These are phyloP conservation scores for Juglanconis oblonga DNA, from an alignment of 2,329 filamentous ascomycete genomes.

Conservation along the genomic window DNA sequence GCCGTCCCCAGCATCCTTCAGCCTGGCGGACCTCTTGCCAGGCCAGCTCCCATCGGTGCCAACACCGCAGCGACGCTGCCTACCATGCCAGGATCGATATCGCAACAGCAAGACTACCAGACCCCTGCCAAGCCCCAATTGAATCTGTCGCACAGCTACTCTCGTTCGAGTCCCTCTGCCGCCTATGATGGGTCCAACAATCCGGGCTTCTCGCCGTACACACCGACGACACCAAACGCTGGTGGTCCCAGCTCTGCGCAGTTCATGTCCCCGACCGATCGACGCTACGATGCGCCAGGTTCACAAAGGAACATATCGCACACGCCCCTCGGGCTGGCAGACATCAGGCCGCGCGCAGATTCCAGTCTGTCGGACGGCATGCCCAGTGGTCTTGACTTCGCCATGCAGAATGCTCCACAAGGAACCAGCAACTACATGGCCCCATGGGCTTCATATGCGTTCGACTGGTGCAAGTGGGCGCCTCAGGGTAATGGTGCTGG, in stretches of 20 bases:
- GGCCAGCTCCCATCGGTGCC: constrained; percentile 32
- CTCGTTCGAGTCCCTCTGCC: constrained; percentile 75
- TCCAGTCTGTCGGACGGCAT: constrained; percentile 73
- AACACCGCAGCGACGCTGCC: constrained; percentile 45
- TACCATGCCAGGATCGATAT: constrained; percentile 42
- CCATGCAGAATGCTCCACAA: constrained; percentile 61
- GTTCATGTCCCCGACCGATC: constrained; percentile 58
- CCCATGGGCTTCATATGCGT: constrained; percentile 93
- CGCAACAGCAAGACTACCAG: constrained; percentile 55
- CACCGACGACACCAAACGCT: constrained; percentile 63
- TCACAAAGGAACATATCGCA: constrained; percentile 68
- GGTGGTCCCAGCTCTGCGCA: constrained; percentile 52
- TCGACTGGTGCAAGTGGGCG: constrained; percentile 99
- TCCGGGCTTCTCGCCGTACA: constrained; percentile 52
- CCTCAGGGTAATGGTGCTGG: constrained; percentile 77
- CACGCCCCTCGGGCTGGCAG: constrained; percentile 84
- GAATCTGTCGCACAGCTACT: constrained; percentile 70
- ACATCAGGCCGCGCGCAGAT: constrained; percentile 85
- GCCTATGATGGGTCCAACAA: constrained; percentile 44
- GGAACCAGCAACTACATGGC: constrained; percentile 90
- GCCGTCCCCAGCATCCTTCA: constrained; percentile 58
- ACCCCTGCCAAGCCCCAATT: constrained; percentile 65
- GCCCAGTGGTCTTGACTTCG: constrained; percentile 61
- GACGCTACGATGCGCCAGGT: constrained; percentile 54
- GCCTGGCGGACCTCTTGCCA: constrained; percentile 41